Percentiles rank a stretch among this genome's conserved stretches.
phyloP scores from a whole-genome alignment of 768 basidiomycete genomes.

The Rhodotorula kratochvilovae region DNA sequence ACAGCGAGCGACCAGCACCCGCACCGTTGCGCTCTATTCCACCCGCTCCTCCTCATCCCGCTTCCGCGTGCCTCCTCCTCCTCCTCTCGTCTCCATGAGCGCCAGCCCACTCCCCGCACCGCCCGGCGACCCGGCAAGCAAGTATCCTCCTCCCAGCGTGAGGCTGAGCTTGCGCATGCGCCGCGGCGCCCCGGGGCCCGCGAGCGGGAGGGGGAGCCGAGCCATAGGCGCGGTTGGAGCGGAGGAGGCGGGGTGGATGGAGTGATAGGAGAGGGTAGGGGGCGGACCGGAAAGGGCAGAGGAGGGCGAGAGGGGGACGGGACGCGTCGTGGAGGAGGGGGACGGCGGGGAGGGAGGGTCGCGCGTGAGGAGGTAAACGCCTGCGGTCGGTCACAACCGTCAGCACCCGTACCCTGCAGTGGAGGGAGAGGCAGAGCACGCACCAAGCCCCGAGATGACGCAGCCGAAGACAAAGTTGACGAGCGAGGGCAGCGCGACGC shows the following conservation, averaged over 20 bases:
- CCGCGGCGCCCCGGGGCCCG: not conserved
- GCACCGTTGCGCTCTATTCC: not conserved
- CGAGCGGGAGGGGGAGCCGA: not conserved
- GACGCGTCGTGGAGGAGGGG: not conserved
- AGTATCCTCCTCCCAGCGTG: constrained; percentile 28
- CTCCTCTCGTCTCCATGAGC: constrained; percentile 13
- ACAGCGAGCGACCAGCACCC: too few relatives aligned
- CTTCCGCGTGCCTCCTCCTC: constrained; percentile 42
- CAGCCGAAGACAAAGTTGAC: constrained; percentile 34
- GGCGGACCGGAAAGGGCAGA: not conserved
- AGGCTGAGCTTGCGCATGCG: constrained; percentile 2
- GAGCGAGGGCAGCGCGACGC: not conserved
- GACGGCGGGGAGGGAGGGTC: not conserved
- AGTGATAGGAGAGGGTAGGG: not conserved
- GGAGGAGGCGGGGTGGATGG: not conserved
- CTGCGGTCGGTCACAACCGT: not conserved
- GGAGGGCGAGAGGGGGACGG: not conserved
- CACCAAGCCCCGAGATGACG: constrained; percentile 11
- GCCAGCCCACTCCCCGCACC: constrained; percentile 43
- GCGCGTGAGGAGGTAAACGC: constrained; percentile 34
- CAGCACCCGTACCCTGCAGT: not conserved
- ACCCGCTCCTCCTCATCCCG: constrained; percentile 28
- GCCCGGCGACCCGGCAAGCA: constrained; percentile 22
- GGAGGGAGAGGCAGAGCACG: not conserved
- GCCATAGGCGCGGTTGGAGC: not conserved